Evolutionary conservation across 140 eudicot genomes (phyloP), one percentile per base, ranked within the genome.

Genomic region (Oenanthe javanica): DNA sequence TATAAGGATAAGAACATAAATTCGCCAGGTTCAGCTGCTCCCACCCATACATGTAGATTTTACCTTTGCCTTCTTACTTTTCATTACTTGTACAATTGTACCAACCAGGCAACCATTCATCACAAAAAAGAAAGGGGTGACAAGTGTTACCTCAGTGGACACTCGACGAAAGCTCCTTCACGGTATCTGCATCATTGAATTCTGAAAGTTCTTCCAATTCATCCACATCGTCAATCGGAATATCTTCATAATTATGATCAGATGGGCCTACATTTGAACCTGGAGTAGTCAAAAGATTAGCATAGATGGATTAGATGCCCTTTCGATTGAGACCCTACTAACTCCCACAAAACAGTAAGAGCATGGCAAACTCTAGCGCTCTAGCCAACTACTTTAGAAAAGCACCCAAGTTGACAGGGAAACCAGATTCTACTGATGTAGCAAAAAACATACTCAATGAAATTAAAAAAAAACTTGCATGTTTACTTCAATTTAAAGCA

Each of bases 201-300:
- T 85, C 87, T n/a, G 82, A 79, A 72, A 81, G 86, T 14, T 81
- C 79, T 67, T 69, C 74, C 36, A 89, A 85, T 61, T 91, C 90
- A 80, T 91, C 90, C 27, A 27, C 81, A 19, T 84, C 84, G 12
- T 81, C 85, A 67, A 66, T 42, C 61, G 82, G 79, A 71, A 71
- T 79, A 2, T 82, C 86, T 43, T 79, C 87, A 55, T 57, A 61
- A 16, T 79, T 81, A 72, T 80, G 23, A 72, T 77, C 86, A 75
- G 79, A 14, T n/a, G 87, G 84, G 27, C 83, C 96, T 88, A 83
- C 74, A 80, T 10, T 48, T 71, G 82, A 47, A 82, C 16, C 27
- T 13, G 27, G 25, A 79, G 19, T 45, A 64, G 15, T 79, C 6
- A 15, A 64, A 40, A 48, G 31, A 27, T 61, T 25, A 66, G 54